Conservation (phyloP, 768 basidiomycete species). For the Inosperma sp. region DNA sequence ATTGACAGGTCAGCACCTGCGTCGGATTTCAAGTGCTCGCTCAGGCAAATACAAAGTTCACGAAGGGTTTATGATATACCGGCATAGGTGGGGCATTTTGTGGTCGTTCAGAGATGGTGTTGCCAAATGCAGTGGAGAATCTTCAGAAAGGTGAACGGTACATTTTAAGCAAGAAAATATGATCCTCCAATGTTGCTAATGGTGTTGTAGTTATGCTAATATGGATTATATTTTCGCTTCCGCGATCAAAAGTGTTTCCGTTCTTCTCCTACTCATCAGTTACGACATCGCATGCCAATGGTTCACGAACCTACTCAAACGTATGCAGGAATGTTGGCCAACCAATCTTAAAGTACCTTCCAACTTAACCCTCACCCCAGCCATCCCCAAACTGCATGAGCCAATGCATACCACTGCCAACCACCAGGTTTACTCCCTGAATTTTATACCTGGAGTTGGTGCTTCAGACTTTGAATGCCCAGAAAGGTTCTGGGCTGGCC, state of each 20-base stretch:
- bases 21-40: conserved; percentile 6
- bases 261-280: background rate
- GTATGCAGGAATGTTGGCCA: conserved; percentile 10
- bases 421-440: too few species aligned
- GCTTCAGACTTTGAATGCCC: too few species aligned
- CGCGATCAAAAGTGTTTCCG: background rate
- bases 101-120: too few species aligned
- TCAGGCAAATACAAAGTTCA: too few species aligned
- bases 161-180: background rate
- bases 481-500: too few species aligned
- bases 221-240: conserved; percentile 16
- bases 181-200: background rate
- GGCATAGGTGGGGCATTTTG: too few species aligned
- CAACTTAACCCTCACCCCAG: conserved; percentile 31
- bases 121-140: conserved; percentile 1
- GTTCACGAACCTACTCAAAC: conserved; percentile 6
- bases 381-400: too few species aligned
- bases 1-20: background rate
- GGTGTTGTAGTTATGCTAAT: conserved; percentile 9
- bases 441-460: too few species aligned
- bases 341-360: conserved; percentile 13
- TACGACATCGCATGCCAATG: conserved; percentile 26
- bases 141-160: too few species aligned
- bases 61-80: too few species aligned
- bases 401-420: too few species aligned